A percentile compares a stretch with the other conserved stretches of the same genome.
Evolutionary conservation across 148 eudicot genomes (phyloP).

Genomic region (Camellia lanceoleosa): DNA sequence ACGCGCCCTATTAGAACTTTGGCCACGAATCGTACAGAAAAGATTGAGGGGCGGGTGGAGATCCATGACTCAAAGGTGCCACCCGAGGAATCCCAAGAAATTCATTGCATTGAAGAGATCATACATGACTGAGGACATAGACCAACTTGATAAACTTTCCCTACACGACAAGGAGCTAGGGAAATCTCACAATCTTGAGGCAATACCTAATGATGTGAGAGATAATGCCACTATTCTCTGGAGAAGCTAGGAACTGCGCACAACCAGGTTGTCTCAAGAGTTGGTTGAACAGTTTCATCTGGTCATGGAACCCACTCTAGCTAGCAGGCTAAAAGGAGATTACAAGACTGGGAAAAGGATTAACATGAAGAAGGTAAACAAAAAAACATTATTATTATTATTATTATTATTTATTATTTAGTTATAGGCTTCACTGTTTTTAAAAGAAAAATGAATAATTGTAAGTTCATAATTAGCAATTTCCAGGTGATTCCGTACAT

Average conservation of each 20-base stretch:
- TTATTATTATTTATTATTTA: not conserved
- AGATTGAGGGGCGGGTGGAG: constrained; percentile 32
- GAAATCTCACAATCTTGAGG: constrained; percentile 42
- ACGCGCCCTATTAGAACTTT: constrained; percentile 27
- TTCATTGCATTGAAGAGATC: constrained; percentile 46
- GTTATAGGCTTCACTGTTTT: not conserved
- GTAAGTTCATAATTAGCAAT: constrained; percentile 1
- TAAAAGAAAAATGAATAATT: not conserved
- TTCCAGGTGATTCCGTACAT: constrained; percentile 82
- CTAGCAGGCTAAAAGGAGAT: constrained; percentile 98
- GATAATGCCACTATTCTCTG: constrained; percentile 60
- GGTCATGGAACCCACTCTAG: constrained; percentile 94
- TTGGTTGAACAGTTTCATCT: constrained; percentile 93
- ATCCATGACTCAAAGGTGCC: constrained; percentile 26
- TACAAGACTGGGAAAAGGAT: constrained; percentile 97
- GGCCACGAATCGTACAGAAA: constrained; percentile 29
- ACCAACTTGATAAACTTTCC: constrained; percentile 32
- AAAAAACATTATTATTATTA: not conserved
- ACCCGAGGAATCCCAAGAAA: constrained; percentile 34
- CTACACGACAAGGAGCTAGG: constrained; percentile 38
- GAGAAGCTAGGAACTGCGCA: constrained; percentile 74
- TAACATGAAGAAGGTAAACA: constrained; percentile 90
- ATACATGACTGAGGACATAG: constrained; percentile 39
- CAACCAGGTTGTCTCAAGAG: constrained; percentile 91
- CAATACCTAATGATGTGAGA: constrained; percentile 38